Conservation (phyloP, 495 filamentous ascomycete genomes). For the Aspergillus conjunctus region DNA sequence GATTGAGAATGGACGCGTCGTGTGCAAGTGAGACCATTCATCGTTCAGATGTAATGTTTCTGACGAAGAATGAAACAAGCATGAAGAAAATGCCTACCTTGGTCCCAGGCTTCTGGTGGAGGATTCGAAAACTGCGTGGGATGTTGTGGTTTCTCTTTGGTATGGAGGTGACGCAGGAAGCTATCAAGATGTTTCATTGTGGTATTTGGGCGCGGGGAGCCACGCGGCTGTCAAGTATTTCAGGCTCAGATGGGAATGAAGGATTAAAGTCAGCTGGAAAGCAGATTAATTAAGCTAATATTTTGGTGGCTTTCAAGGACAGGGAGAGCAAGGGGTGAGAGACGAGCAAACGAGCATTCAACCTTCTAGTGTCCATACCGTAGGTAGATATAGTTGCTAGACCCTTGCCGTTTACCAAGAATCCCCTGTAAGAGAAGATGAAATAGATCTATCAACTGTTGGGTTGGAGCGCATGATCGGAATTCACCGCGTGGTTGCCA, state of each 20-base stretch:
- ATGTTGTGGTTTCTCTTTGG: constrained; percentile 17
- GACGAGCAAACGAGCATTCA: not conserved
- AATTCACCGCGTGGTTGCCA: not conserved
- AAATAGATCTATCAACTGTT: constrained; percentile 1
- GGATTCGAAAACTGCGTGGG: not conserved
- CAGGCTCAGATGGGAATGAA: constrained; percentile 6
- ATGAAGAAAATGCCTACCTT: constrained; percentile 10
- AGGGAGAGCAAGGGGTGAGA: constrained; percentile 4
- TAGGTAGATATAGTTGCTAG: not conserved
- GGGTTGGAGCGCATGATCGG: constrained; percentile 2
- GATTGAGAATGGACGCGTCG: constrained; percentile 1
- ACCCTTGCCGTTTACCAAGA: not conserved
- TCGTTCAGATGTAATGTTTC: not conserved
- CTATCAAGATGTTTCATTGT: constrained; percentile 25
- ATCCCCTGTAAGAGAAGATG: not conserved
- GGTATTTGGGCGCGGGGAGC: constrained; percentile 2
- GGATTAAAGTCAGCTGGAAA: not conserved
- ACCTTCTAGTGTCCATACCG: not conserved
- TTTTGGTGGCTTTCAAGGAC: not conserved
- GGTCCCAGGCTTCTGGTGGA: constrained; percentile 2
- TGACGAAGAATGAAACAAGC: constrained; percentile 2
- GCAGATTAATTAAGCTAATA: not conserved
- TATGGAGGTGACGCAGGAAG: constrained; percentile 24
- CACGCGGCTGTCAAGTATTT: constrained; percentile 12
- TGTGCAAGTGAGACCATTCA: constrained; percentile 1